These are phyloP conservation scores for Lycium barbarum DNA, from an alignment of 257 asterid genomes.

Conservation along the genomic window DNA sequence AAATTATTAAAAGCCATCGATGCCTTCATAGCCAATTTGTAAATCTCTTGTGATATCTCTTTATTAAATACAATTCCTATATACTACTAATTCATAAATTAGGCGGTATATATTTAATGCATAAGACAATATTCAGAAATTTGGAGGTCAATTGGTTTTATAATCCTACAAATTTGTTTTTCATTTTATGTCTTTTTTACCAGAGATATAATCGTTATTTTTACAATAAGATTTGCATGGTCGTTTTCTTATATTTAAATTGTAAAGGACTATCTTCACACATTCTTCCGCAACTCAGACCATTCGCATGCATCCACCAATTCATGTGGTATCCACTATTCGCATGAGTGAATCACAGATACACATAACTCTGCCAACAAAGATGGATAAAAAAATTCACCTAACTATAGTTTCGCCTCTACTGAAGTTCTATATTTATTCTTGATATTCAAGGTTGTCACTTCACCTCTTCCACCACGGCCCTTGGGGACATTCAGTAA, in stretches of 20 bases:
- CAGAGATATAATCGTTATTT: neutral
- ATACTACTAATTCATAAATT: neutral
- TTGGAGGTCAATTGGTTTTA: neutral
- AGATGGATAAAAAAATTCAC: too few relatives aligned
- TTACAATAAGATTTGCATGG: too few relatives aligned
- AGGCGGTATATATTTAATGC: neutral
- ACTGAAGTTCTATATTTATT: neutral
- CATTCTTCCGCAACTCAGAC: neutral
- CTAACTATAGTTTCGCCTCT: neutral
- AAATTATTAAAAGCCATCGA: slow-evolving; percentile 25
- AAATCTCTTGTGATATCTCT: neutral
- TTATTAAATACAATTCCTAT: neutral
- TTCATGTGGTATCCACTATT: neutral
- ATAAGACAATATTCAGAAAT: neutral
- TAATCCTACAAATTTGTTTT: neutral
- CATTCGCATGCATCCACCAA: neutral
- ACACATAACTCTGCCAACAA: neutral
- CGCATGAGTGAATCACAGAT: neutral
- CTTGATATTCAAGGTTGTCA: neutral
- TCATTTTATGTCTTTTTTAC: neutral
- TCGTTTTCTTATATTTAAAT: neutral
- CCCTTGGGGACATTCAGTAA: too few relatives aligned
- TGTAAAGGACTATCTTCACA: neutral
- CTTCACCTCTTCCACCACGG: neutral
- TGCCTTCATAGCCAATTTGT: slow-evolving; percentile 24